Conservation (phyloP, 2,329 filamentous ascomycete genomes). For the Trematosphaeria pertusa region DNA sequence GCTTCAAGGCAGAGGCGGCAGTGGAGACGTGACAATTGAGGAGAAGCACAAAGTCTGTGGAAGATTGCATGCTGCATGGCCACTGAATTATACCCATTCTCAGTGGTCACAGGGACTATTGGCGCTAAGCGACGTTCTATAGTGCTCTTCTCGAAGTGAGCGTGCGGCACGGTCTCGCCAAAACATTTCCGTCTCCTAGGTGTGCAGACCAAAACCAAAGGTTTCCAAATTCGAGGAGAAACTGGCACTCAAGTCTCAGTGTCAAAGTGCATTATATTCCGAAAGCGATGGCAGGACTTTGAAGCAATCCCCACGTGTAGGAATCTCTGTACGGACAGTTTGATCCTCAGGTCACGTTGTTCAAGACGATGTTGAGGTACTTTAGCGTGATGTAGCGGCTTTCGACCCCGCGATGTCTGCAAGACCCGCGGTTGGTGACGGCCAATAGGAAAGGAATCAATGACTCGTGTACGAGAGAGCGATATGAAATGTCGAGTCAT, state of each 20-base stretch:
- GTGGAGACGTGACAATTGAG: neutral
- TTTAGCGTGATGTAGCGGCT: conserved; percentile 23
- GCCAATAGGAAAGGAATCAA: neutral
- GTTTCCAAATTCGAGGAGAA: neutral
- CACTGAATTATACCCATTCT: conserved; percentile 24
- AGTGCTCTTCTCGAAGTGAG: conserved; percentile 9
- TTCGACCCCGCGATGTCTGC: conserved; percentile 23
- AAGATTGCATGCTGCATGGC: conserved; percentile 9
- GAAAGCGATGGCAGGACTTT: no score
- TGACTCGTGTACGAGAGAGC: conserved; percentile 16
- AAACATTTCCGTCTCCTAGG: conserved; percentile 32
- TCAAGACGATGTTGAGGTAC: conserved; percentile 10
- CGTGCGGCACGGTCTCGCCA: conserved; percentile 30
- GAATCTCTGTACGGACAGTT: neutral
- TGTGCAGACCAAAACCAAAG: conserved; percentile 31
- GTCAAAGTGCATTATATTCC: no score
- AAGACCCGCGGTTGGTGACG: conserved; percentile 10
- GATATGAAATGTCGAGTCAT: no score
- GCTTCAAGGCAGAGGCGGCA: no score
- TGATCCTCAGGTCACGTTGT: conserved; percentile 22
- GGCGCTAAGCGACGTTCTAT: conserved; percentile 17
- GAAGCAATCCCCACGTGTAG: conserved; percentile 7
- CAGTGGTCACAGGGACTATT: conserved; percentile 26
- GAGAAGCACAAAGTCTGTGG: conserved; percentile 1
- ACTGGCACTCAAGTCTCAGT: no score